phyloP scores from a whole-genome alignment of 2,329 filamentous ascomycete genomes.

The Biscogniauxia marginata region DNA sequence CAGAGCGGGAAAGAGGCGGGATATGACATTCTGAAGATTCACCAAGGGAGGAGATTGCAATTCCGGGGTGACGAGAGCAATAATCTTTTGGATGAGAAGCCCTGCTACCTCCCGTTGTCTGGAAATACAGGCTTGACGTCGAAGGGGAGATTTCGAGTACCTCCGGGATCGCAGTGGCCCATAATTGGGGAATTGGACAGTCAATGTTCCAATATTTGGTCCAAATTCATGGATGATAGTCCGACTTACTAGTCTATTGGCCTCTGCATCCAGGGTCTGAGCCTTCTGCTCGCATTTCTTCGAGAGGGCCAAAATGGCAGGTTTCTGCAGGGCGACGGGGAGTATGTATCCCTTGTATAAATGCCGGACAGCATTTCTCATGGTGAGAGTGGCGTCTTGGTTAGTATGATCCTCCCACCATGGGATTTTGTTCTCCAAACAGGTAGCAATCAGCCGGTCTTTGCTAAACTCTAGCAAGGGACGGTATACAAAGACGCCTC shows the following conservation, averaged over 20 bases:
- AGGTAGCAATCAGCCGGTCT: conserved; percentile 70
- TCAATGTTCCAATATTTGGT: conserved; percentile 46
- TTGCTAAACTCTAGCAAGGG: conserved; percentile 73
- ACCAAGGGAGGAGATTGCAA: conserved; percentile 40
- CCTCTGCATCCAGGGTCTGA: conserved; percentile 48
- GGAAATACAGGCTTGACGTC: conserved; percentile 29
- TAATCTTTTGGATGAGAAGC: conserved; percentile 46
- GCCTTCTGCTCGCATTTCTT: conserved; percentile 47
- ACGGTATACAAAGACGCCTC: conserved; percentile 65
- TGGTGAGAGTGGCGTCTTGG: conserved; percentile 69
- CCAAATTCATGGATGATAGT: conserved; percentile 48
- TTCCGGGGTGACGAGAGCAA: conserved; percentile 52
- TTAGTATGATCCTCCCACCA: conserved; percentile 92
- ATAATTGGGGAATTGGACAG: conserved; percentile 45
- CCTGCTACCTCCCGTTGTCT: conserved; percentile 45
- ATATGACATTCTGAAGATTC: conserved; percentile 45
- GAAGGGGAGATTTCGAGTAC: conserved; percentile 15
- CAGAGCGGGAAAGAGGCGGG: conserved; percentile 49
- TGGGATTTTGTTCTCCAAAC: conserved; percentile 60
- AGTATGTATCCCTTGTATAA: conserved; percentile 58
- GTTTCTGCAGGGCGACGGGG: conserved; percentile 67
- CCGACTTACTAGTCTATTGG: conserved; percentile 51
- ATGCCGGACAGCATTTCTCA: conserved; percentile 76
- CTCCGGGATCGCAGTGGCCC: conserved; percentile 17
- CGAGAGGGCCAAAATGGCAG: conserved; percentile 62